Conservation (phyloP, 2,329 filamentous ascomycete genomes). For the Pseudopithomyces chartarum region DNA sequence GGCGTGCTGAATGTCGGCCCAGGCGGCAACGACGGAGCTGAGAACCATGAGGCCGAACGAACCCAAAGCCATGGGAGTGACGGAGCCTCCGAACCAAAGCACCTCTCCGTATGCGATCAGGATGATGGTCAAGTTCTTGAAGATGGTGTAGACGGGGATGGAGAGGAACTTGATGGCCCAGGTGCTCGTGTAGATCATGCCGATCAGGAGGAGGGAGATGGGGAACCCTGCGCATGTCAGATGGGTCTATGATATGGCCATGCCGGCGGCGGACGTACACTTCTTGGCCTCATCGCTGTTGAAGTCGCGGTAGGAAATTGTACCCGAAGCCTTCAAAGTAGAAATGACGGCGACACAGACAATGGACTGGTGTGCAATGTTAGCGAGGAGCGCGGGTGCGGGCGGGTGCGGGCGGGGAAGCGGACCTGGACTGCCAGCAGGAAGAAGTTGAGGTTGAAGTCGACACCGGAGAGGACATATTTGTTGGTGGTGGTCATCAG, state of each 20-base stretch:
- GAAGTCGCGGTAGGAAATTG: conserved; percentile 86
- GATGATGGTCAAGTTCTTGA: conserved; percentile 99
- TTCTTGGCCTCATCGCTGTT: conserved; percentile 88
- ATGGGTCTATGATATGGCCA: conserved; percentile 14
- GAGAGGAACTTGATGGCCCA: conserved; percentile 96
- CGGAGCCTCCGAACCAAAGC: conserved; percentile 94
- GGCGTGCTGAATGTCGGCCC: conserved; percentile 93
- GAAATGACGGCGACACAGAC: conserved; percentile 88
- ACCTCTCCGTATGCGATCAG: conserved; percentile 98
- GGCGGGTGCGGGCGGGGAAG: neutral
- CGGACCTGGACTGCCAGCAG: conserved; percentile 89
- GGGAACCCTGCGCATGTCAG: conserved; percentile 75
- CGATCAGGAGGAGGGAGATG: conserved; percentile 91
- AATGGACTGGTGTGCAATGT: conserved; percentile 65
- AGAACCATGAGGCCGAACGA: conserved; percentile 97
- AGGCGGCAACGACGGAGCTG: conserved; percentile 91
- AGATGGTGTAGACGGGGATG: conserved; percentile 98
- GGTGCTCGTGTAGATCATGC: conserved; percentile 98
- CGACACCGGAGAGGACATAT: conserved; percentile 87
- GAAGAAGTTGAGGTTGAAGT: conserved; percentile 97
- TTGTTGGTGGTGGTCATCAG: conserved; percentile 99
- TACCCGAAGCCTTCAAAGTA: conserved; percentile 75
- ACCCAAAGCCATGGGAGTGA: conserved; percentile 83
- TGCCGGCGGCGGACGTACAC: conserved; percentile 63
- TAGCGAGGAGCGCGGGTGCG: conserved; percentile 11